phyloP scores from a whole-genome alignment of 164 flowering plant species.

The Piper betle region DNA sequence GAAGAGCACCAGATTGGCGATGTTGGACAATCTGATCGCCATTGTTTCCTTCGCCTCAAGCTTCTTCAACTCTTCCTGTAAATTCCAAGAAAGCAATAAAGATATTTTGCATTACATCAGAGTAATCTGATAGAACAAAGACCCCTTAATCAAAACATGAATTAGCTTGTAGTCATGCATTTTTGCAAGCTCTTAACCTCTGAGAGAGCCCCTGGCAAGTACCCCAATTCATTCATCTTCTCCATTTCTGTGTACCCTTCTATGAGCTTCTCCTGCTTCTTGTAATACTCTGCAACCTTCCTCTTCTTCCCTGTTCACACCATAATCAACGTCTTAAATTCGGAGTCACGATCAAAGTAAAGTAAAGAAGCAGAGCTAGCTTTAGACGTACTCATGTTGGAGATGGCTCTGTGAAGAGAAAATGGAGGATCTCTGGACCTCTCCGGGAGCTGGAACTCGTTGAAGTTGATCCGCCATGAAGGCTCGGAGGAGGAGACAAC shows the following conservation, averaged over 20 bases:
- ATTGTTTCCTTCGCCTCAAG: slow-evolving; percentile 50
- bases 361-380: neutral
- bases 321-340: neutral
- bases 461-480: slow-evolving; percentile 38
- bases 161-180: neutral
- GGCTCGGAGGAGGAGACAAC: slow-evolving; percentile 15
- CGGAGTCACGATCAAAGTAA: neutral
- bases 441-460: slow-evolving; percentile 20
- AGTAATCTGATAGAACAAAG: too few species aligned
- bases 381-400: slow-evolving; percentile 3
- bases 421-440: slow-evolving; percentile 4
- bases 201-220: slow-evolving; percentile 37
- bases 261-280: slow-evolving; percentile 68
- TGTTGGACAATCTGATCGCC: slow-evolving; percentile 50
- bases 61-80: slow-evolving; percentile 56
- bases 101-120: neutral
- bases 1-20: slow-evolving; percentile 56
- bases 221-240: slow-evolving; percentile 36
- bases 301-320: slow-evolving; percentile 29
- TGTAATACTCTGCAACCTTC: slow-evolving; percentile 65
- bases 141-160: neutral
- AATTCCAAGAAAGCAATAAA: neutral
- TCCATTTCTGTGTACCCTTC: slow-evolving; percentile 84
- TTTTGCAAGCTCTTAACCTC: slow-evolving; percentile 30
- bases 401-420: slow-evolving; percentile 2